These are phyloP conservation scores for Podaxis rugospora DNA, from an alignment of 768 basidiomycete species.

Conservation along the genomic window DNA sequence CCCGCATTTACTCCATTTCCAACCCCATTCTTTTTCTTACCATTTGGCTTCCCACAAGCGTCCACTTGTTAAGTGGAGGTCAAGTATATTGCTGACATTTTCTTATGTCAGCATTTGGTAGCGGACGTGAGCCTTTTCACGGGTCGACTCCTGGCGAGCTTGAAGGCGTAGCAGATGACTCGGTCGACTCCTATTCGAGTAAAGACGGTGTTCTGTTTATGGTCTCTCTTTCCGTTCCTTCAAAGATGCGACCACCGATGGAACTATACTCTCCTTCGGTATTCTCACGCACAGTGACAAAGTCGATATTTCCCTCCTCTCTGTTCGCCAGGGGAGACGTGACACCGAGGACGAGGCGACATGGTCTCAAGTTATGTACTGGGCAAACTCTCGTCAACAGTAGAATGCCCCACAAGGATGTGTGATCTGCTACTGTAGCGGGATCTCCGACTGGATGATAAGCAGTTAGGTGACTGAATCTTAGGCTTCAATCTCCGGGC, in stretches of 20 bases:
- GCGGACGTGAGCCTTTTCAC: conserved; percentile 47
- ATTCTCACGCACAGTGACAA: conserved; percentile 53
- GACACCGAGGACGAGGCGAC: conserved; percentile 44
- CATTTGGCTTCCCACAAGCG: neutral
- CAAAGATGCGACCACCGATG: conserved; percentile 39
- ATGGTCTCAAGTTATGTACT: conserved; percentile 49
- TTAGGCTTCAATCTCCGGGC: neutral
- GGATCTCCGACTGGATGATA: conserved; percentile 37
- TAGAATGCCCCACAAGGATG: conserved; percentile 50
- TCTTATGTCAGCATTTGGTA: conserved; percentile 28
- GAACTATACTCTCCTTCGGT: conserved; percentile 55
- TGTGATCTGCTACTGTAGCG: conserved; percentile 48
- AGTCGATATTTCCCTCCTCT: conserved; percentile 39
- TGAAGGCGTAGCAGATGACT: conserved; percentile 49
- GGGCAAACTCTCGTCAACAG: conserved; percentile 47
- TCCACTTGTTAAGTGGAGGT: neutral
- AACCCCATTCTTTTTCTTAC: neutral
- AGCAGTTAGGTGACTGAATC: conserved; percentile 13
- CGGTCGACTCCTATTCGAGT: conserved; percentile 44
- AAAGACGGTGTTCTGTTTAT: conserved; percentile 44
- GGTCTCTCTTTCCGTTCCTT: conserved; percentile 34
- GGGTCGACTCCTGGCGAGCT: conserved; percentile 43
- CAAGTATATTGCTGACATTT: too few species aligned
- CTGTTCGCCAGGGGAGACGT: conserved; percentile 41
- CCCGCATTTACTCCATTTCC: conserved; percentile 27